A percentile compares a stretch with the other conserved stretches of the same genome.
These are phyloP conservation scores for Nothophoma quercina DNA, from an alignment of 2,329 filamentous ascomycete species.

Conservation along the genomic window DNA sequence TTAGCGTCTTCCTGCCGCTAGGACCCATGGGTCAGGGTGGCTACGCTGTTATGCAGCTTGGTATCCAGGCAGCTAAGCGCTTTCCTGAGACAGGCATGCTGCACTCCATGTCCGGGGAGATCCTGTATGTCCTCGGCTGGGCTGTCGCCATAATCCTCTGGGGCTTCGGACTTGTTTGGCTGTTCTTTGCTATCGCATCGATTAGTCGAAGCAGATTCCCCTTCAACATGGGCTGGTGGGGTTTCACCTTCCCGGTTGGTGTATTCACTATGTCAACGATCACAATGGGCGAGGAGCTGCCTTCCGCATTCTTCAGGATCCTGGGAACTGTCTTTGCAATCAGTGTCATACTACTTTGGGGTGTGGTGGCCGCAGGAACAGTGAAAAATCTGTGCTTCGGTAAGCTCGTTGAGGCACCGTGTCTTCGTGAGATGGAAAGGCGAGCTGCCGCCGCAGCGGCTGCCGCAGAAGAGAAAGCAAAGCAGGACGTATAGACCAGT, in stretches of 20 bases:
- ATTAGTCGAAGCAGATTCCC: conserved; percentile 57
- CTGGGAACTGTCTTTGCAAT: conserved; percentile 61
- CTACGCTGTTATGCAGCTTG: conserved; percentile 63
- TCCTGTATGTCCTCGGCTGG: conserved; percentile 67
- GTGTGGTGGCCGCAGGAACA: conserved; percentile 60
- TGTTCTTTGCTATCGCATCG: conserved; percentile 60
- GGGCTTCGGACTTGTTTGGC: conserved; percentile 64
- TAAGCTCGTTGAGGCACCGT: conserved; percentile 63
- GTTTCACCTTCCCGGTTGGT: conserved; percentile 66
- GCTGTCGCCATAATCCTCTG: conserved; percentile 60
- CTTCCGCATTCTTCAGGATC: conserved; percentile 63
- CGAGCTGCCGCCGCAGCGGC: conserved; percentile 12
- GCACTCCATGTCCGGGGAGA: conserved; percentile 55
- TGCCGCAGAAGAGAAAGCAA: conserved; percentile 14
- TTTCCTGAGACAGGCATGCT: conserved; percentile 51
- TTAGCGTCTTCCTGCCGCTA: conserved; percentile 71
- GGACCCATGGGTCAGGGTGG: conserved; percentile 72
- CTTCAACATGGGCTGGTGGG: conserved; percentile 71
- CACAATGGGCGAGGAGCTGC: conserved; percentile 59
- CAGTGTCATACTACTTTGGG: conserved; percentile 62
- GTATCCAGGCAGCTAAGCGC: conserved; percentile 52
- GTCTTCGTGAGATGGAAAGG: conserved; percentile 50
- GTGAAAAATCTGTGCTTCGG: conserved; percentile 57
- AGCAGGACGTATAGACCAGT: conserved; percentile 11
- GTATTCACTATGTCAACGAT: conserved; percentile 55